Base-by-base conservation (phyloP, 176 grass and related monocot species). In the Avena eriantha region DNA sequence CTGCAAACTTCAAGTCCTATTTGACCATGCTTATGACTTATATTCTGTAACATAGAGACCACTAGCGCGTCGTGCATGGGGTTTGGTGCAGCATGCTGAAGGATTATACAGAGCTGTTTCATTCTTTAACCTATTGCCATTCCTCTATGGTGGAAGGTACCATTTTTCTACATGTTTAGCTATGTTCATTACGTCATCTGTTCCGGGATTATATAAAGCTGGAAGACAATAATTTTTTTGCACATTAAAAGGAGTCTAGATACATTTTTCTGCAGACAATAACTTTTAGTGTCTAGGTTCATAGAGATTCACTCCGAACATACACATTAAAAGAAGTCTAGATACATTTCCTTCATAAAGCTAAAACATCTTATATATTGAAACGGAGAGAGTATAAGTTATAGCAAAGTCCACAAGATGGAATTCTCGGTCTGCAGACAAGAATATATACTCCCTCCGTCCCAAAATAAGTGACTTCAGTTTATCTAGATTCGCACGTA, bases 131-230 rank as follows among this genome's bases (percentile, higher is more conserved):
- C 87, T 98, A 22, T 79, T 98, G 85, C 60, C 95, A 61, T 98
- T 98, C 91, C 90, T 98, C 77, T 96, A 93, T 93, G 80, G 88
- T 74, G 93, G 93, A 88, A 98, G 96, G 93, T 98, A 91, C 7
- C 26, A 21, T 80, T 83, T 71, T n/a, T 76, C 3, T 86, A 24
- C 51, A 26, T 86, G 18, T 73, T 67, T 86, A 73, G 18, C 48
- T 87, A 39, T 75, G 48, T 23, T 84, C 36, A 67, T 71, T 29
- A 50, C 22, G 16, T 50, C 22, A 26, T 75, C 21, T 88, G 35
- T 80, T 77, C 48, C 71, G 21, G 41, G 60, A 79, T 73, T 23
- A 15, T 29, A 36, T 80, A 24, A 48, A 78, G 18, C 24, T 19
- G 5, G 33, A 22, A 58, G 23, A 67, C 69, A 51, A 51, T 18